Conservation (phyloP, 2,329 filamentous ascomycete genomes). For the Simplicillium aogashimaense region DNA sequence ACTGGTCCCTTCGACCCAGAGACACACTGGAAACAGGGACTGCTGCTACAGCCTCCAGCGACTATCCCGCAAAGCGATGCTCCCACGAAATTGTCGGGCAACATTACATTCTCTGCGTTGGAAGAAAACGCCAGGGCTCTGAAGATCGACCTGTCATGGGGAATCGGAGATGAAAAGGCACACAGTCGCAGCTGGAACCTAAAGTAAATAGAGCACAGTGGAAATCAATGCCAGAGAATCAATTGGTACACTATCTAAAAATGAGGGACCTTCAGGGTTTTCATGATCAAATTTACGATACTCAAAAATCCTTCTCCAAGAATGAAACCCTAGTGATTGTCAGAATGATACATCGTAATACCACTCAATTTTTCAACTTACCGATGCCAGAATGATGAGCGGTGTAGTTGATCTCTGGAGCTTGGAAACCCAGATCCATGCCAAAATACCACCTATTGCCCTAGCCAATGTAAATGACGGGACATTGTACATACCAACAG, state of each 20-base stretch:
- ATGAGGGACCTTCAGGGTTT: constrained; percentile 68
- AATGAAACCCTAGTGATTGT: constrained; percentile 59
- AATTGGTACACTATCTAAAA: constrained; percentile 27
- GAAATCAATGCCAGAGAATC: not conserved
- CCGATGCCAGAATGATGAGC: constrained; percentile 76
- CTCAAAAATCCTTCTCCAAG: constrained; percentile 86
- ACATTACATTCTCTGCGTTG: constrained; percentile 60
- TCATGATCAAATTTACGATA: constrained; percentile 78
- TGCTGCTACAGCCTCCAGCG: constrained; percentile 59
- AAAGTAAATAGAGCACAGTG: constrained; percentile 19
- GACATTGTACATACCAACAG: constrained; percentile 97
- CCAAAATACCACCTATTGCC: constrained; percentile 64
- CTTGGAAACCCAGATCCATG: constrained; percentile 65
- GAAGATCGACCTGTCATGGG: constrained; percentile 56
- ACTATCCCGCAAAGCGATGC: constrained; percentile 37
- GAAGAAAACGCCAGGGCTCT: constrained; percentile 60
- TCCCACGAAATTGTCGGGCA: constrained; percentile 52
- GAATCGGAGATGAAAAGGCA: constrained; percentile 27
- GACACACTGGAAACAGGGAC: constrained; percentile 86
- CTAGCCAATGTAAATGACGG: constrained; percentile 90
- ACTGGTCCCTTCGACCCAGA: constrained; percentile 67
- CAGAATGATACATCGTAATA: constrained; percentile 3
- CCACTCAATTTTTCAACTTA: constrained; percentile 21
- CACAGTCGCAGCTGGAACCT: constrained; percentile 41
- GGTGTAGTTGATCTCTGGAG: constrained; percentile 53